phyloP scores from a whole-genome alignment of 306 rosid genomes.

The Cicer bijugum region DNA sequence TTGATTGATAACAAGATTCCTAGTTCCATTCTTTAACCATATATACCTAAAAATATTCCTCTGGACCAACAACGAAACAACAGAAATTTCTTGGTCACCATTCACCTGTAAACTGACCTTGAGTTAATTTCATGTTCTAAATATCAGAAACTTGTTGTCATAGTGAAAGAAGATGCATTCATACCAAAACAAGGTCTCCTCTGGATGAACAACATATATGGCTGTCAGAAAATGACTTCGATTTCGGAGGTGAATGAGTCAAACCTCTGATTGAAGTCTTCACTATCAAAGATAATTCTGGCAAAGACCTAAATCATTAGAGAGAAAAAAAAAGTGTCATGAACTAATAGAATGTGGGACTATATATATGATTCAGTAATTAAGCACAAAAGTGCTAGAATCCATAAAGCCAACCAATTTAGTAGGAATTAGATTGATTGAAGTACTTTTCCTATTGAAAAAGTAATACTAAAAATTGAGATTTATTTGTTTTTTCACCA shows the following conservation, averaged over 20 bases:
- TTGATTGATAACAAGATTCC: conserved; percentile 12
- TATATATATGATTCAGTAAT: background rate
- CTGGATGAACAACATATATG: conserved; percentile 67
- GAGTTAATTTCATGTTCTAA: conserved; percentile 28
- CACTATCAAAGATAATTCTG: conserved; percentile 64
- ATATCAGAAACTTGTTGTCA: conserved; percentile 11
- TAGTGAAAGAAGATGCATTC: conserved; percentile 30
- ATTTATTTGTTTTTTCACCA: no score
- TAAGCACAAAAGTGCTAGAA: no score
- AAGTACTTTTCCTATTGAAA: no score
- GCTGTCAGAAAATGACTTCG: conserved; percentile 55
- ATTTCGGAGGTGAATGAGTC: conserved; percentile 60
- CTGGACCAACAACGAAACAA: conserved; percentile 62
- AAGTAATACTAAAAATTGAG: no score
- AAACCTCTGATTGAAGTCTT: conserved; percentile 79
- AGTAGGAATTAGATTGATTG: no score
- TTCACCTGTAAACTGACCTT: conserved; percentile 62
- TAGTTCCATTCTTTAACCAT: conserved; percentile 19
- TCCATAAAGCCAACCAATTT: no score
- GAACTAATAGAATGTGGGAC: conserved; percentile 9
- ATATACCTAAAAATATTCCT: conserved; percentile 70
- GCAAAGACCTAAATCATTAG: conserved; percentile 67
- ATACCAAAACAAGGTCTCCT: conserved; percentile 85
- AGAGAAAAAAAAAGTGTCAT: background rate
- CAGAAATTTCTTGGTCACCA: conserved; percentile 72